phyloP scores from a whole-genome alignment of 1,139 yeast species.

The Hansenula anomala region DNA sequence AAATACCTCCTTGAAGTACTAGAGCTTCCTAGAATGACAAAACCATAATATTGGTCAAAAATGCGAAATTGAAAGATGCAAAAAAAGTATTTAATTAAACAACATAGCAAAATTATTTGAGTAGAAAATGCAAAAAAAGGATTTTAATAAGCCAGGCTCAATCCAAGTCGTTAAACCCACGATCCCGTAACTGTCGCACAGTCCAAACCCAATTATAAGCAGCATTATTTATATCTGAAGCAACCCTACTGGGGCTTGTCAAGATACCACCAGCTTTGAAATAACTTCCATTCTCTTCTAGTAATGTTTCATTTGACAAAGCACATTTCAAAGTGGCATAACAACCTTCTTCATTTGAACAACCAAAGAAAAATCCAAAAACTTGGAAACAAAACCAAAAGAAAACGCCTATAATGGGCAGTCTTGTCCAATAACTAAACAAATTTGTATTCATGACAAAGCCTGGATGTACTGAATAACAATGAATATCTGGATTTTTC shows the following conservation, averaged over 20 bases:
- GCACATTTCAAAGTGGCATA: slow-evolving; percentile 63
- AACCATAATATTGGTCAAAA: too few relatives aligned
- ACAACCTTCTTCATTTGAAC: slow-evolving; percentile 67
- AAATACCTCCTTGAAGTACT: too few relatives aligned
- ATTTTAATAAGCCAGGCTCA: too few relatives aligned
- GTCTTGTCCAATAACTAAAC: slow-evolving; percentile 68
- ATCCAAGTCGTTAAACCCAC: slow-evolving; percentile 33
- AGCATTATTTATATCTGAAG: slow-evolving; percentile 56
- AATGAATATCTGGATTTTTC: slow-evolving; percentile 60
- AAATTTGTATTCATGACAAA: slow-evolving; percentile 75
- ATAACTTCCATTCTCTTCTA: slow-evolving; percentile 61
- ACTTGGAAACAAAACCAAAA: slow-evolving; percentile 68
- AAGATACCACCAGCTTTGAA: slow-evolving; percentile 57
- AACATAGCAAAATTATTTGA: too few relatives aligned
- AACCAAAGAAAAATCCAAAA: slow-evolving; percentile 67
- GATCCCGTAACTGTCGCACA: slow-evolving; percentile 49
- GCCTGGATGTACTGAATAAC: slow-evolving; percentile 80
- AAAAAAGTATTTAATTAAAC: too few relatives aligned
- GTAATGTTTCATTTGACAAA: slow-evolving; percentile 45
- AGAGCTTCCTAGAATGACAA: too few relatives aligned
- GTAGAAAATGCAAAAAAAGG: too few relatives aligned
- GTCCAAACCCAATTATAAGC: slow-evolving; percentile 88
- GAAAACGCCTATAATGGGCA: slow-evolving; percentile 69
- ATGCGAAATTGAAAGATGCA: too few relatives aligned
- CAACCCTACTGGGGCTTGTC: slow-evolving; percentile 51